Evolutionary conservation across 1,139 yeast species (phyloP).

Genomic region (Pichia terricola): DNA sequence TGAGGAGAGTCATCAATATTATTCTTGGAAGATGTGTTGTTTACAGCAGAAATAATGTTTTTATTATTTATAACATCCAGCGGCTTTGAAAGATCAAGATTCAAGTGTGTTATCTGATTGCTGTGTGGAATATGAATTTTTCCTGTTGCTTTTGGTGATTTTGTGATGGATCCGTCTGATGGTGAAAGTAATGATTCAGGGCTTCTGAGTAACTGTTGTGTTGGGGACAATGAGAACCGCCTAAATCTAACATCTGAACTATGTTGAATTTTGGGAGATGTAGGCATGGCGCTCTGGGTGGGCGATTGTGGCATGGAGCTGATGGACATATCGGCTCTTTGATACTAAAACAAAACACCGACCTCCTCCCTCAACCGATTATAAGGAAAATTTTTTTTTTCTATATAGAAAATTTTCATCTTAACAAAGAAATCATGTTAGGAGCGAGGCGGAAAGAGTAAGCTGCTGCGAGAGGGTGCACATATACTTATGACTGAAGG

Average conservation of each 20-base stretch:
- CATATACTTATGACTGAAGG: too few relatives aligned
- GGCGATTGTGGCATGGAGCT: neutral
- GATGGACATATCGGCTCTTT: neutral
- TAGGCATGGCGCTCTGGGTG: neutral
- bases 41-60: too few relatives aligned
- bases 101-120: neutral
- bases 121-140: too few relatives aligned
- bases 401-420: too few relatives aligned
- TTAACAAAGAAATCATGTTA: too few relatives aligned
- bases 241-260: neutral
- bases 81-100: neutral
- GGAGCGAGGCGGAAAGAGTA: too few relatives aligned
- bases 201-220: neutral
- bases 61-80: slow-evolving; percentile 1
- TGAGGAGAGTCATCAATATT: slow-evolving; percentile 41
- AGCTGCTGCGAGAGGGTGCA: too few relatives aligned
- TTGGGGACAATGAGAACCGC: neutral
- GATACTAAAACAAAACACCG: too few relatives aligned
- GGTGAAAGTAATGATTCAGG: neutral
- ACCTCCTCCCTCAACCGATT: too few relatives aligned
- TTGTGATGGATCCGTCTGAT: neutral
- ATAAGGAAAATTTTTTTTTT: too few relatives aligned
- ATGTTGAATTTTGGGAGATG: neutral
- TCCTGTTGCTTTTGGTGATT: too few relatives aligned
- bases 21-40: neutral